These are phyloP conservation scores for Penicillium sp. DNA, from an alignment of 2,329 filamentous ascomycete species.

Conservation along the genomic window DNA sequence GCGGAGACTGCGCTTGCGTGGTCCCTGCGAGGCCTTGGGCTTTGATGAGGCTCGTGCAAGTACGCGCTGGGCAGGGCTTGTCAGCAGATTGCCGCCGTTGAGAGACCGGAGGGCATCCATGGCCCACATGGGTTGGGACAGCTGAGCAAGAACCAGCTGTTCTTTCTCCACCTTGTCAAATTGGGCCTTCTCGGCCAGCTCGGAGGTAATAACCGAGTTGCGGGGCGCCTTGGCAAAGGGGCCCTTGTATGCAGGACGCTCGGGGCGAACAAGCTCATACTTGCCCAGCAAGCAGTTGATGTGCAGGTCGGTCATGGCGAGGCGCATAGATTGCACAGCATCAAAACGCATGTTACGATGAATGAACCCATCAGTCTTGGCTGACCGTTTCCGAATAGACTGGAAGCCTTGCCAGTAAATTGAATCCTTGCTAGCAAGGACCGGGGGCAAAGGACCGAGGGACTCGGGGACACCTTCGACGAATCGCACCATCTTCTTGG, in stretches of 20 bases:
- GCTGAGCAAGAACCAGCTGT: conserved; percentile 65
- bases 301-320: conserved; percentile 64
- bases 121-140: conserved; percentile 53
- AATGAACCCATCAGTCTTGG: conserved; percentile 67
- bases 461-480: conserved; percentile 31
- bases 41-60: conserved; percentile 20
- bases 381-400: conserved; percentile 58
- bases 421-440: conserved; percentile 54
- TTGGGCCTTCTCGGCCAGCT: conserved; percentile 44
- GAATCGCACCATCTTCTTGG: conserved; percentile 28
- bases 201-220: conserved; percentile 55
- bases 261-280: conserved; percentile 64
- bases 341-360: conserved; percentile 80
- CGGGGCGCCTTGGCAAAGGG: conserved; percentile 63
- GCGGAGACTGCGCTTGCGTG: conserved; percentile 44
- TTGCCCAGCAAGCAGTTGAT: conserved; percentile 75
- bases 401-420: conserved; percentile 86
- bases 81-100: conserved; percentile 53
- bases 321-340: conserved; percentile 71
- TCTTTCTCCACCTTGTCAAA: conserved; percentile 58
- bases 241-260: conserved; percentile 63
- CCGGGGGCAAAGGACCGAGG: conserved; percentile 32
- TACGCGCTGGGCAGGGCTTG: conserved; percentile 42
- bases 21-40: conserved; percentile 15
- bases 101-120: conserved; percentile 54